These are phyloP conservation scores for Fusarium solani-melongenae DNA, from an alignment of 2,329 filamentous ascomycete genomes.

Conservation along the genomic window DNA sequence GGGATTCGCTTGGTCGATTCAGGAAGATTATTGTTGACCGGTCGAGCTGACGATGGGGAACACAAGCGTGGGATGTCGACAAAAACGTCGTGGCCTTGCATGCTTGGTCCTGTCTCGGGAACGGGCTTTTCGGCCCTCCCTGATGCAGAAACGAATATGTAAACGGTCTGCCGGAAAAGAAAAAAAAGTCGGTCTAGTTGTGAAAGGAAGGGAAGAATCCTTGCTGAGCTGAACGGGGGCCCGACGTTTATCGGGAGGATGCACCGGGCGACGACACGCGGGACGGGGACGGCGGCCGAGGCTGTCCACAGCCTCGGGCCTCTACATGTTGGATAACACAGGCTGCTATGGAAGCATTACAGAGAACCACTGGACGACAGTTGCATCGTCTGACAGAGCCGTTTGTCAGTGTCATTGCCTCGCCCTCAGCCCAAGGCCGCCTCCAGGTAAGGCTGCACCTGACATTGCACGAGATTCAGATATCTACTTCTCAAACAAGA, in stretches of 20 bases:
- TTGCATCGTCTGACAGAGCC: background rate
- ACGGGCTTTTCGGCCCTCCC: conserved; percentile 4
- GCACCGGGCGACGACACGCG: conserved; percentile 11
- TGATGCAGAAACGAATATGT: conserved; percentile 16
- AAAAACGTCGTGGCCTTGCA: conserved; percentile 17
- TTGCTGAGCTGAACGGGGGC: conserved; percentile 13
- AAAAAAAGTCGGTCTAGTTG: conserved; percentile 26
- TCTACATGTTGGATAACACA: background rate
- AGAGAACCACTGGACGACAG: background rate
- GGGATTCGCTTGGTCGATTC: conserved; percentile 7
- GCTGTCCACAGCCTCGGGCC: background rate
- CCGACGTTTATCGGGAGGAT: conserved; percentile 30
- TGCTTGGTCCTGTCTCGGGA: conserved; percentile 24
- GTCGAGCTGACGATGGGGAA: conserved; percentile 24
- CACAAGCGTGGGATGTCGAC: conserved; percentile 27
- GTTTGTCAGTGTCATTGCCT: background rate
- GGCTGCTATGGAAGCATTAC: background rate
- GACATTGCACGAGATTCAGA: conserved; percentile 2
- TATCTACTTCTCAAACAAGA: conserved; percentile 4
- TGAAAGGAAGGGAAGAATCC: background rate
- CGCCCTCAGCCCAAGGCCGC: background rate
- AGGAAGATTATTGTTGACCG: conserved; percentile 29
- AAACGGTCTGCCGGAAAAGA: conserved; percentile 12
- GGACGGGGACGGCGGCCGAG: background rate
- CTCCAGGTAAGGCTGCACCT: conserved; percentile 21